phyloP scores from a whole-genome alignment of 768 basidiomycete genomes.

The Lyophyllum semitale region DNA sequence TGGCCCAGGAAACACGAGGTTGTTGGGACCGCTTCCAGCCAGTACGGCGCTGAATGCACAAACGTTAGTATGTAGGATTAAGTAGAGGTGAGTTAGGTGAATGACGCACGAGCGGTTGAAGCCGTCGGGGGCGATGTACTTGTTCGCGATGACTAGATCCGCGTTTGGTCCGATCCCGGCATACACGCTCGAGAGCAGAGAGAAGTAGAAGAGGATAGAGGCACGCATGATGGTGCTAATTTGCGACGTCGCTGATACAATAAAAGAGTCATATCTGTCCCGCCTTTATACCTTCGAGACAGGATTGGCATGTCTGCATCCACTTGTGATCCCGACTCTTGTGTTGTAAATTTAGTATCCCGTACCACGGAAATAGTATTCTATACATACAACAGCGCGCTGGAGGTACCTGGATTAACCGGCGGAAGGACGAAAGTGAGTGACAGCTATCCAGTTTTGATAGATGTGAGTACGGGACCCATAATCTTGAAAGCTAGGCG shows the following conservation, averaged over 20 bases:
- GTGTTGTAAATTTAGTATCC: too few species aligned
- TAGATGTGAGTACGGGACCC: too few species aligned
- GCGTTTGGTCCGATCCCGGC: conserved; percentile 28
- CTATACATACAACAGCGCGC: too few species aligned
- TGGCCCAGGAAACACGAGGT: conserved; percentile 17
- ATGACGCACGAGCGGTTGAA: conserved; percentile 26
- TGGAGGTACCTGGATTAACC: too few species aligned
- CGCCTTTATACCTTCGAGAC: background rate
- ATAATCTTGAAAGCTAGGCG: too few species aligned
- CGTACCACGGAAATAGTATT: too few species aligned
- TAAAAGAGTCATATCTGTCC: background rate
- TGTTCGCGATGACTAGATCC: conserved; percentile 41
- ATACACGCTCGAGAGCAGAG: background rate
- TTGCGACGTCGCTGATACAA: too few species aligned
- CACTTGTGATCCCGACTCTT: too few species aligned
- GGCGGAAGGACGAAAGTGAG: too few species aligned
- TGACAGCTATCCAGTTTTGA: too few species aligned
- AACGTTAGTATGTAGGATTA: background rate
- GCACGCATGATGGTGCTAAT: background rate
- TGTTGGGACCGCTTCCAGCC: conserved; percentile 11
- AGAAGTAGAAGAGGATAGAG: background rate
- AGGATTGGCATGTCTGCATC: too few species aligned
- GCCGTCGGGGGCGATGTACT: conserved; percentile 49
- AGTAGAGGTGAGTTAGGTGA: background rate
- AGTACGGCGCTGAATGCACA: conserved; percentile 23